A percentile compares a stretch with the other conserved stretches of the same genome.
These are phyloP conservation scores for Onygenales sp. DNA, from an alignment of 2,329 filamentous ascomycete genomes.

Conservation along the genomic window DNA sequence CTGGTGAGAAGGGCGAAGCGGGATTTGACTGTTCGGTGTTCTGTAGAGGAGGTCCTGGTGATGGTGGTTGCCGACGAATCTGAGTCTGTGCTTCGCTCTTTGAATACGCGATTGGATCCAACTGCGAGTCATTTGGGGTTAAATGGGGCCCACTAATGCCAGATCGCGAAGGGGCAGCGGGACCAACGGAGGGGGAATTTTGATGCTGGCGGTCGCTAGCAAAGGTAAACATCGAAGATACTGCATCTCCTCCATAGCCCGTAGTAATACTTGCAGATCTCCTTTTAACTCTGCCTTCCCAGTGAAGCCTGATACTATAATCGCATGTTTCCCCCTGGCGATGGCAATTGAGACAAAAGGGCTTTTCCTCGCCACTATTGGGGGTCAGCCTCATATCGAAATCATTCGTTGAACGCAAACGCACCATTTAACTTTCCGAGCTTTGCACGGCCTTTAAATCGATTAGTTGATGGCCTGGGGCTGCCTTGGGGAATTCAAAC, in stretches of 20 bases:
- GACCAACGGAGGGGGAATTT: too few species aligned
- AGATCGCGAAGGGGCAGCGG: too few species aligned
- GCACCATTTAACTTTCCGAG: slow-evolving; percentile 62
- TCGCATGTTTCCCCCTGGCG: slow-evolving; percentile 66
- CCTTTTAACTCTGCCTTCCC: slow-evolving; percentile 53
- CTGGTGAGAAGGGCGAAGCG: too few species aligned
- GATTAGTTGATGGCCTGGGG: slow-evolving; percentile 8
- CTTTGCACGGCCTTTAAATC: slow-evolving; percentile 58
- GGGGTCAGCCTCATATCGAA: slow-evolving; percentile 1
- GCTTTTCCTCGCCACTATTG: slow-evolving; percentile 60
- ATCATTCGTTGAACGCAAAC: neutral
- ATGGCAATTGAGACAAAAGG: slow-evolving; percentile 62
- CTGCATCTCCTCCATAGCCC: neutral
- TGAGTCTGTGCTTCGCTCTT: too few species aligned
- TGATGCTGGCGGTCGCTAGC: neutral
- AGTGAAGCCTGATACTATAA: slow-evolving; percentile 72
- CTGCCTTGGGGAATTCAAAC: neutral
- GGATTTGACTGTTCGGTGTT: too few species aligned
- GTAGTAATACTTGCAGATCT: neutral
- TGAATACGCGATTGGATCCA: too few species aligned
- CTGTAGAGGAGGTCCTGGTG: too few species aligned
- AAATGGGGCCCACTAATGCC: too few species aligned
- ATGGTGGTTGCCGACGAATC: too few species aligned
- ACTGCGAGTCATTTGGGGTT: too few species aligned
- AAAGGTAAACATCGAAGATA: neutral